Percentiles rank a stretch among this genome's conserved stretches.
These are phyloP conservation scores for Penicillium sp. DNA, from an alignment of 2,329 filamentous ascomycete genomes.

Conservation along the genomic window DNA sequence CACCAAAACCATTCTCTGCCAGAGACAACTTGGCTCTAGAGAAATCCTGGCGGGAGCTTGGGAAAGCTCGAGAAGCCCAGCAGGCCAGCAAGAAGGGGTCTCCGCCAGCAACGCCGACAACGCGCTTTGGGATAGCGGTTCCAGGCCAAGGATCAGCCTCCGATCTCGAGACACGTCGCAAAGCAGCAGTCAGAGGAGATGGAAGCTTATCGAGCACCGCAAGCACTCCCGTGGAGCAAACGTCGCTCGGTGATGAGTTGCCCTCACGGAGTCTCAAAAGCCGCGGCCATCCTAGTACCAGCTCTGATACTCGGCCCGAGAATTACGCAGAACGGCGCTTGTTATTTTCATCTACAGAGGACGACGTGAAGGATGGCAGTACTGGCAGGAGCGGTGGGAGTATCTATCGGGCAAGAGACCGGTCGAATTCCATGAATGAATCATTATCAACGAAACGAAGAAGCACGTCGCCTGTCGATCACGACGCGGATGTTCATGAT, in stretches of 20 bases:
- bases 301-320: slow-evolving; percentile 11
- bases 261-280: slow-evolving; percentile 13
- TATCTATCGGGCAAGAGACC: slow-evolving; percentile 33
- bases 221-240: slow-evolving; percentile 12
- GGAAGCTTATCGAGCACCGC: slow-evolving; percentile 20
- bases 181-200: slow-evolving; percentile 16
- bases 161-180: slow-evolving; percentile 12
- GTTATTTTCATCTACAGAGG: slow-evolving; percentile 22
- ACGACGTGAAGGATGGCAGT: slow-evolving; percentile 17
- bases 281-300: slow-evolving; percentile 8
- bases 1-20: slow-evolving; percentile 74
- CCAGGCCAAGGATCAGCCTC: slow-evolving; percentile 20
- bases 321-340: slow-evolving; percentile 16
- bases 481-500: slow-evolving; percentile 23
- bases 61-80: slow-evolving; percentile 22
- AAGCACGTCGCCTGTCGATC: slow-evolving; percentile 30
- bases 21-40: slow-evolving; percentile 80
- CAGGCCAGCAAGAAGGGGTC: slow-evolving; percentile 3
- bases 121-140: slow-evolving; percentile 27
- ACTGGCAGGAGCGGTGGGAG: neutral
- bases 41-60: slow-evolving; percentile 70
- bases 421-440: slow-evolving; percentile 33
- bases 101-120: slow-evolving; percentile 11
- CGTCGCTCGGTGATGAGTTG: slow-evolving; percentile 20
- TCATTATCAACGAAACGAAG: slow-evolving; percentile 31